phyloP scores from a whole-genome alignment of 129 eudicot genomes.

The Saposhnikovia divaricata region DNA sequence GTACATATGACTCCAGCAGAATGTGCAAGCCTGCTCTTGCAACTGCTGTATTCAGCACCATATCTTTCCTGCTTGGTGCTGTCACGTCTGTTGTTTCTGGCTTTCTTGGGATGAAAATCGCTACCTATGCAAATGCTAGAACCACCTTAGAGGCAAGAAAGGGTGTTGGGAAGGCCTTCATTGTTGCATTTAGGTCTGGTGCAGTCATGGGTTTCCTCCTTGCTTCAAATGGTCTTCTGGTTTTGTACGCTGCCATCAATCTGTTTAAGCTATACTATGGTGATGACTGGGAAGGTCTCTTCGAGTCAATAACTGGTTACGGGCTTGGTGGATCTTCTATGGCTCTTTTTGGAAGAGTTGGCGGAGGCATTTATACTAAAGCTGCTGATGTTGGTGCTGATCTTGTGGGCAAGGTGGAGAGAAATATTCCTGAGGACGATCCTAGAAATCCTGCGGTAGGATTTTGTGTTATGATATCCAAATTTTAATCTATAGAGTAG shows the following conservation, averaged over 20 bases:
- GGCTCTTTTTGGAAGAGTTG: slow-evolving; percentile 13
- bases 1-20: slow-evolving; percentile 59
- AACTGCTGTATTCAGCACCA: slow-evolving; percentile 80
- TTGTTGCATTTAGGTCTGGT: slow-evolving; percentile 83
- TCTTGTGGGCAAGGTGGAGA: slow-evolving; percentile 8
- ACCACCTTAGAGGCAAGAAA: slow-evolving; percentile 91
- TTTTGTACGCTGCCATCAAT: slow-evolving; percentile 56
- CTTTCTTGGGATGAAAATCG: slow-evolving; percentile 90
- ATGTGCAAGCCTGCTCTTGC: slow-evolving; percentile 88
- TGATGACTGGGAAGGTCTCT: slow-evolving; percentile 91
- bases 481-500: background rate
- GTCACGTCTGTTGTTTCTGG: slow-evolving; percentile 76
- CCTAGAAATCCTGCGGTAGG: slow-evolving; percentile 11
- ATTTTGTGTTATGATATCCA: background rate
- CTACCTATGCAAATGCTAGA: slow-evolving; percentile 89
- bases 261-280: slow-evolving; percentile 84
- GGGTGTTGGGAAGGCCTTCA: slow-evolving; percentile 88
- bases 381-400: slow-evolving; percentile 15
- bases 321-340: slow-evolving; percentile 80
- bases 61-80: slow-evolving; percentile 82
- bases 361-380: slow-evolving; percentile 3
- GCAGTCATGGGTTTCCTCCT: slow-evolving; percentile 97
- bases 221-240: slow-evolving; percentile 90
- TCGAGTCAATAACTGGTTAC: slow-evolving; percentile 89
- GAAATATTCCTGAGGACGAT: slow-evolving; percentile 1